Evolutionary conservation across 2,329 filamentous ascomycete genomes (phyloP).

Genomic region (Waltergamsia citrina): DNA sequence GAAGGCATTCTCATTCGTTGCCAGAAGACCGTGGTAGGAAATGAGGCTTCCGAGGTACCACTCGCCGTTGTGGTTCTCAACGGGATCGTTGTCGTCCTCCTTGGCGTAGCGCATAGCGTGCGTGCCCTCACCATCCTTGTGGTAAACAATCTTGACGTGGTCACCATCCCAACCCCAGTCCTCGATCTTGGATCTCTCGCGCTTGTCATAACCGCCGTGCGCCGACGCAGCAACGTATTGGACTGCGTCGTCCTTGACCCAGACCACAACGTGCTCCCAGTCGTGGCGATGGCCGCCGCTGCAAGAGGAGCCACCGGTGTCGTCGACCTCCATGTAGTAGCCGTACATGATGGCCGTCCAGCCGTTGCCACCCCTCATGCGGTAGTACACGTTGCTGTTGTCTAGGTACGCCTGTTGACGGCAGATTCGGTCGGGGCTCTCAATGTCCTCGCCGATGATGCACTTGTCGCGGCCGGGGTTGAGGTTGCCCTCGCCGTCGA

Average conservation of each 20-base stretch:
- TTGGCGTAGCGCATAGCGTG: conserved; percentile 20
- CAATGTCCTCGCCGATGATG: too few species aligned
- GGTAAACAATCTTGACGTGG: conserved; percentile 23
- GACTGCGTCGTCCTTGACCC: conserved; percentile 5
- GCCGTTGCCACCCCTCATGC: conserved; percentile 13
- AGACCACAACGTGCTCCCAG: conserved; percentile 14
- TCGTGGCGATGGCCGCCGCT: conserved; percentile 15
- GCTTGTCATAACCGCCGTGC: conserved; percentile 18
- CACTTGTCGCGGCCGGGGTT: conserved; percentile 14
- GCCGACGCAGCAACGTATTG: conserved; percentile 16
- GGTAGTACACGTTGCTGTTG: conserved; percentile 14
- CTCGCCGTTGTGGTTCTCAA: conserved; percentile 18
- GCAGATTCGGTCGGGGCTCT: conserved; percentile 17
- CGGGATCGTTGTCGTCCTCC: conserved; percentile 9
- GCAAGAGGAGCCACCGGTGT: neutral
- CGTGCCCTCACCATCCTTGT: conserved; percentile 21
- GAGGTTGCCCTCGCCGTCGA: conserved; percentile 18
- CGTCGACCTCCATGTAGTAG: conserved; percentile 14
- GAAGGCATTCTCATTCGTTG: conserved; percentile 4
- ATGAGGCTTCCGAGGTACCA: conserved; percentile 18
- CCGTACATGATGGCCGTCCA: conserved; percentile 20
- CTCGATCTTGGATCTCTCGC: conserved; percentile 6
- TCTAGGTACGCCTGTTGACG: conserved; percentile 16
- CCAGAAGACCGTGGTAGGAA: conserved; percentile 6
- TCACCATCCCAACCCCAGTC: conserved; percentile 16